Evolutionary conservation across 352 stramenopile species (phyloP).

Genomic region (Phytophthora boehmeriae): DNA sequence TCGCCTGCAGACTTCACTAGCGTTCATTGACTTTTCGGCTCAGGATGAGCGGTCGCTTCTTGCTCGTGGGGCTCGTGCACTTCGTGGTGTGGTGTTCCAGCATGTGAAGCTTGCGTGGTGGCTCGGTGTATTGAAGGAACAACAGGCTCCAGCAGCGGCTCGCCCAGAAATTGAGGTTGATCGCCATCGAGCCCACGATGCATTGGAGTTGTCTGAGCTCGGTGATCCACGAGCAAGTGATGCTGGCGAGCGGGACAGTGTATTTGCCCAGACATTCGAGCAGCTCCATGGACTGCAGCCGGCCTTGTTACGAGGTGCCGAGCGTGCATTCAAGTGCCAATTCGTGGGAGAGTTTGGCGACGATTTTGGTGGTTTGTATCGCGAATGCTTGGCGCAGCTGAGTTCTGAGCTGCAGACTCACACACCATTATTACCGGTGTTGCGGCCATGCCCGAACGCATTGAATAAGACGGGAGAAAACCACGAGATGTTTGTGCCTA

Average conservation of each 20-base stretch:
- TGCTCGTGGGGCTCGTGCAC: constrained; percentile 51
- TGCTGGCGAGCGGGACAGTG: constrained; percentile 65
- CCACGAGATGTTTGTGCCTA: constrained; percentile 87
- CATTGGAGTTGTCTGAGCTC: constrained; percentile 48
- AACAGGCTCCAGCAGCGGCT: constrained; percentile 79
- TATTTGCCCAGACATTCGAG: constrained; percentile 89
- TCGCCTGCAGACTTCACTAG: constrained; percentile 82
- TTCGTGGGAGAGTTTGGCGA: constrained; percentile 92
- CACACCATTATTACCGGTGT: constrained; percentile 67
- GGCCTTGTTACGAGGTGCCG: constrained; percentile 79
- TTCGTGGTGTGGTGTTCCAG: constrained; percentile 85
- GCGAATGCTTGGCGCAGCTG: constrained; percentile 89
- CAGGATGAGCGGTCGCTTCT: constrained; percentile 67
- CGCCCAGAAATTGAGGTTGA: constrained; percentile 88
- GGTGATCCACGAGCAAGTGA: constrained; percentile 29
- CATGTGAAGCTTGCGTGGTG: constrained; percentile 90
- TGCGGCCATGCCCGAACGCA: constrained; percentile 91
- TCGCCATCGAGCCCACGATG: constrained; percentile 75
- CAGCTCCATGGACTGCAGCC: constrained; percentile 87
- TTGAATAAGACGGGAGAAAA: constrained; percentile 87
- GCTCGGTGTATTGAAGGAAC: constrained; percentile 87
- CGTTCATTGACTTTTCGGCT: constrained; percentile 85
- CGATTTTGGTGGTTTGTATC: constrained; percentile 91
- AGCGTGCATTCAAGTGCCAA: constrained; percentile 92
- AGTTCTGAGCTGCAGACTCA: constrained; percentile 88